Evolutionary conservation across 83 land plant species (phyloP), one percentile per base, ranked within the genome.

Genomic region (Isoetes engelmannii): DNA sequence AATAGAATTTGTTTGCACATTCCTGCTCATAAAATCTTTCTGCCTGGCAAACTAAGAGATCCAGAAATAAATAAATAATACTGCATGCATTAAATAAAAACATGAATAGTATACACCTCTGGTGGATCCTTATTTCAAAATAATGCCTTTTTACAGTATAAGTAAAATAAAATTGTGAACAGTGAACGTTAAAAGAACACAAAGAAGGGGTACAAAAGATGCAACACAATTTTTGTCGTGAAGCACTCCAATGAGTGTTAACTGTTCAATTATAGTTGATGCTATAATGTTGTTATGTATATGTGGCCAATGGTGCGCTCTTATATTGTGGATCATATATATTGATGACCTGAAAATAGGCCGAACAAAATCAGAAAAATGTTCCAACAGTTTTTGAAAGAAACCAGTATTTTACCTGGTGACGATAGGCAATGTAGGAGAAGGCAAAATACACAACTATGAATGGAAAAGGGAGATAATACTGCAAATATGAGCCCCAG

Each of bases 241-340:
- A 90, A 58, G n/a, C 63, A 90, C 69, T 45, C 96, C 96, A 67
- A 90, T 56, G 7, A 85, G 74, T 8, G 87, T 79, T 21, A 90
- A 53, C 45, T 90, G 96, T n/a, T 86, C 81, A 45, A 90, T 75
- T 4, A 87, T 74, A 70, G 85, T 59, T 5, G 79, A 72, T 7
- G 72, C 77, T 43, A 90, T 79, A 9, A 90, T 58, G 7, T 88
- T 77, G 7, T 70, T 60, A 71, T 87, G 92, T 21, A 90, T 84
- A 73, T 75, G 77, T 8, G 96, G 96, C 96, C 96, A 90, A 69
- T 41, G 92, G 92, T 49, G 65, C 96, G 72, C 89, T 90, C 69
- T 90, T 92, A 67, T 90, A 90, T 55, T 83, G 76, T 43, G 84
- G 96, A 57, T 85, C 81, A 60, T 87, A 90, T 0, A 87, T 88